These are phyloP conservation scores for Linnemannia exigua DNA, from an alignment of 192 early-diverging fungal species.

Conservation along the genomic window DNA sequence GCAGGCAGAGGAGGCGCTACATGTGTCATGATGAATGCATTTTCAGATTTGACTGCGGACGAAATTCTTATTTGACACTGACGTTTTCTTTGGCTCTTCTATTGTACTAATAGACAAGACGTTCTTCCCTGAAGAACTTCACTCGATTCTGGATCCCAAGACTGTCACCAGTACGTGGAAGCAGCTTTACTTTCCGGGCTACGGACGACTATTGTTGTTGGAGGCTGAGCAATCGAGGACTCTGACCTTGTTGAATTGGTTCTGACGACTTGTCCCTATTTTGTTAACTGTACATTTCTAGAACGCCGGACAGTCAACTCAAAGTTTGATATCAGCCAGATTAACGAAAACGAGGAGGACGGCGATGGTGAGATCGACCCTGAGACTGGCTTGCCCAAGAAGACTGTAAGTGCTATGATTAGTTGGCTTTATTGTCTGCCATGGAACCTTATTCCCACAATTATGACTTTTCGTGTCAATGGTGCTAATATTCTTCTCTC, in stretches of 20 bases:
- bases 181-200: constrained; percentile 8
- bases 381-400: constrained; percentile 38
- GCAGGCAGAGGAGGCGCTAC: no score
- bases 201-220: not conserved
- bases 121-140: constrained; percentile 53
- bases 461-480: not conserved
- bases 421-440: not conserved
- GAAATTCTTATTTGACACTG: not conserved
- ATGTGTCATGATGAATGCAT: not conserved
- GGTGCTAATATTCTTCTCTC: no score
- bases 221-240: not conserved
- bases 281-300: not conserved
- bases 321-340: constrained; percentile 27
- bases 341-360: constrained; percentile 30
- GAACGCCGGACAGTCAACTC: constrained; percentile 32
- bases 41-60: constrained; percentile 5
- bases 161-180: constrained; percentile 42
- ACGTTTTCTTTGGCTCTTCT: not conserved
- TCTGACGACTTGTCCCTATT: not conserved
- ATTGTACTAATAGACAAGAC: constrained; percentile 24
- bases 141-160: constrained; percentile 51
- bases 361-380: constrained; percentile 39
- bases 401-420: constrained; percentile 33
- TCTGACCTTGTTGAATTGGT: not conserved
- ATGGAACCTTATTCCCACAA: no score